Base-by-base conservation (phyloP, 352 stramenopile species). In the Pythium dissimile region DNA sequence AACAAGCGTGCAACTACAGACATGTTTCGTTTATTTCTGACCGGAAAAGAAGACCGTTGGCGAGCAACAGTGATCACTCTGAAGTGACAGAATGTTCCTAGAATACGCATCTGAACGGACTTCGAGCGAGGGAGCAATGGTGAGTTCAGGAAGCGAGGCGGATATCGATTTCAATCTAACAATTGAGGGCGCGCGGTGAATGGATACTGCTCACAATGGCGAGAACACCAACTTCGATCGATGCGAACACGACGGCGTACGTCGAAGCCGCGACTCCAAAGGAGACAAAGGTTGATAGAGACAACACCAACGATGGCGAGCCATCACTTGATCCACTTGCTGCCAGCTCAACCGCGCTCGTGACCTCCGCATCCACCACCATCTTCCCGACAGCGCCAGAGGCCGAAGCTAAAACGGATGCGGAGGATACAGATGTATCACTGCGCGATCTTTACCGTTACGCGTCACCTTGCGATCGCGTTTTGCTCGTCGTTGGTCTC, bases 361-460 rank as follows among this genome's bases (percentile, higher is more conserved):
- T 48, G 6, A 49, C 59, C 2, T 61, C 28, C 9, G 42, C 45
- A 9, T 58, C 51, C 9, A 60, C 50, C 23, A 65, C 49, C 30
- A 26, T 28, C 3, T 10, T 23, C 24, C 13, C 43, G 15, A 12
- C 20, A 2, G 3, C 43, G 2, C 3, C 5, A 34, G 42, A 34
- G 21, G 41, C 10, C 10, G 27, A 51, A n/a, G n/a, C n/a, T n/a
- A n/a, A 23, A 52, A 21, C 20, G 5, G 11, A 2, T 26, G 48
- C 31, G 26, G 12, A 12, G 7, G 26, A n/a, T n/a, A 34, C 28
- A 23, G 46, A 16, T 20, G 60, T 67, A 7, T 30, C 60, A 6
- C 26, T 67, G 1, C 60, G 60, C 3, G 43, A 67, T 31, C 41
- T 70, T 3, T 70, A 70, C 34, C 54, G 62, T 10, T 70, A 70